Evolutionary conservation across 176 grass and related monocot genomes (phyloP), one percentile per base, ranked within the genome.

Genomic region (Avena insularis): DNA sequence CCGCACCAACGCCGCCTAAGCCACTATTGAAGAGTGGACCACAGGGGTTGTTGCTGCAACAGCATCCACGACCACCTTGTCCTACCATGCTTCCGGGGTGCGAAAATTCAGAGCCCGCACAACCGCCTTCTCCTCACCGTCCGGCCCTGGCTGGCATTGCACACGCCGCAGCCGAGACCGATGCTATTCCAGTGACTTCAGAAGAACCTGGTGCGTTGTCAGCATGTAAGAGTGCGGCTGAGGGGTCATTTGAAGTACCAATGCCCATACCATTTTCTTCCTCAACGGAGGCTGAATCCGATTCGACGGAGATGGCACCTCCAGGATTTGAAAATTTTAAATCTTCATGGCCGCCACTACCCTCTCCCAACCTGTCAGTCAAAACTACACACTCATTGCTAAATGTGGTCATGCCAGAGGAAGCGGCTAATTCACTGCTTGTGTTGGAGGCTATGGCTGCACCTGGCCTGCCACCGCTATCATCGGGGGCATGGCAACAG

Each of bases 271-370:
- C 70, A 19, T 21, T 38, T 29, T 15, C 74, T 79, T 53, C 56
- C 65, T 61, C 55, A 7, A 57, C 55, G 19, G 56, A 48, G 43
- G 56, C n/a, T 80, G 75, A 79, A 77, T 23, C 81, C 33, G 27
- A 68, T 51, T 91, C 81, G 12, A 75, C 75, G 2, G 85, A 87
- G 36, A 84, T 67, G 75, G 89, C 75, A 35, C 85, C 89, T 74
- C 85, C 89, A 2, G 89, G 89, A 0, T 91, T 84, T 59, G 67
- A 87, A 75, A 62, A 79, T 36, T 87, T 53, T 65, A 83, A 83
- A 29, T 88, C 82, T 45, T 58, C 81, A 66, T 86, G 79, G 87
- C 38, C 72, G 79, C 57, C 79, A 78, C 10, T 67, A 35, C 12
- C 65, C 45, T 20, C 74, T 74, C 33, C 25, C 47, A 73, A 66